Base-by-base conservation (phyloP, 805 yeast species). In the Candida xyloterini region DNA sequence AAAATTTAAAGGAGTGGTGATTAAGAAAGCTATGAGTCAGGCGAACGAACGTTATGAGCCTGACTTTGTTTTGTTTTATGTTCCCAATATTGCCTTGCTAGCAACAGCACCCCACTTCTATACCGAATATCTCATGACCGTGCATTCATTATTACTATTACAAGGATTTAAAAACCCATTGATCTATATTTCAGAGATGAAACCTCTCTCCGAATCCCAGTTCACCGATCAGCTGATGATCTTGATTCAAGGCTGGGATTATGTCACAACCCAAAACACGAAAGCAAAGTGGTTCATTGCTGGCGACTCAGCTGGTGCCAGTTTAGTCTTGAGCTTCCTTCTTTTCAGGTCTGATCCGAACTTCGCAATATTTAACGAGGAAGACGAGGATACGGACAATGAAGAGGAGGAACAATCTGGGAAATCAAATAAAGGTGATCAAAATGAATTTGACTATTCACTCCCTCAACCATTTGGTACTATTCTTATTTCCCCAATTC, bases 291-390 rank as follows among this genome's bases (percentile, higher is more conserved):
- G 58, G 2, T 54, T 70, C 3, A 31, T 71, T 4, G 50, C 62
- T 34, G 80, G 79, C 0, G 78, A 75, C 37, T 72, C 78, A 0
- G 53, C 65, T 4, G 80, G 81, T 1, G 78, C 73, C 0, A 69
- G 67, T n/a, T 44, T 71, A 27, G 57, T 60, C 3, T 44, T 72
- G 33, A 50, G 68, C 10, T 48, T 68, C 36, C 38, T 72, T 35
- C 56, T 68, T 14, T 68, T 66, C 46, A 51, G 64, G 22, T 55
- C 60, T n/a, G 29, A 48, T n/a, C 70, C 74, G 0, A 45, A 48
- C 13, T 53, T 49, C 22, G 40, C 31, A 1, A 42, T 51, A 7
- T 45, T 42, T 21, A 21, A 21, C 5, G 13, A 10, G 15, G 23
- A 46, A 31, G 3, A 44, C 1, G 38, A 38, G 5, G 15, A 35